phyloP scores from a whole-genome alignment of 192 early-diverging fungal species.

The Coemansia sp. region DNA sequence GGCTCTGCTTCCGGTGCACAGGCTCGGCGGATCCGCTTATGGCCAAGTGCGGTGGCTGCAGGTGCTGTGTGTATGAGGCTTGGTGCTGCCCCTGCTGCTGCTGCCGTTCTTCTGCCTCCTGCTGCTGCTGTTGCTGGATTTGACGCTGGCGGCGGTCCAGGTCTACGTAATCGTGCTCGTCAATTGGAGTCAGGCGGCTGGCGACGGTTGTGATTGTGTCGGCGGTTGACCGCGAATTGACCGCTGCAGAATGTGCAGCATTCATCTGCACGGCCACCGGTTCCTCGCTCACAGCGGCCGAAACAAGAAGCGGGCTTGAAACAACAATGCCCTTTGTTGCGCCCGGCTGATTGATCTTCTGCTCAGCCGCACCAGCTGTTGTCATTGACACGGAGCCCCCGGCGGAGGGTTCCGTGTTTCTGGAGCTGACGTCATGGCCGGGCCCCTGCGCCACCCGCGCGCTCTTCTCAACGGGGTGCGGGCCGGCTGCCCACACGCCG shows the following conservation, averaged over 20 bases:
- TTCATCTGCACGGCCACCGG: conserved; percentile 6
- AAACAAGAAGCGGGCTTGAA: not conserved
- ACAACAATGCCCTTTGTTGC: not conserved
- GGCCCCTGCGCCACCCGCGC: not conserved
- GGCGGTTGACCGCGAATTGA: conserved; percentile 17
- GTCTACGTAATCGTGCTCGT: not conserved
- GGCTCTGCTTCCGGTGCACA: not conserved
- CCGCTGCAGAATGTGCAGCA: conserved; percentile 12
- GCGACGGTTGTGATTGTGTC: conserved; percentile 26
- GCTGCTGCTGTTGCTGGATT: not conserved
- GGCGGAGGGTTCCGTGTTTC: not conserved
- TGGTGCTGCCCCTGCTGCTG: not conserved
- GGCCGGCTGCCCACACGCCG: conserved; percentile 20
- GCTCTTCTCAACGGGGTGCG: not conserved
- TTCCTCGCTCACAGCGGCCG: not conserved
- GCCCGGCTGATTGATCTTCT: not conserved
- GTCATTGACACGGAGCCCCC: not conserved
- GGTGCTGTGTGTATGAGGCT: not conserved
- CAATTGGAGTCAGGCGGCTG: conserved; percentile 23
- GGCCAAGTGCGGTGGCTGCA: not conserved
- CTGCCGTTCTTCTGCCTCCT: not conserved
- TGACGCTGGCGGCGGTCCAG: not conserved
- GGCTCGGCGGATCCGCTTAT: not conserved
- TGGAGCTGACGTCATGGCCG: not conserved
- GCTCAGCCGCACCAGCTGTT: not conserved